Evolutionary conservation across 2,329 filamentous ascomycete species (phyloP).

Genomic region (Apiospora koreana): DNA sequence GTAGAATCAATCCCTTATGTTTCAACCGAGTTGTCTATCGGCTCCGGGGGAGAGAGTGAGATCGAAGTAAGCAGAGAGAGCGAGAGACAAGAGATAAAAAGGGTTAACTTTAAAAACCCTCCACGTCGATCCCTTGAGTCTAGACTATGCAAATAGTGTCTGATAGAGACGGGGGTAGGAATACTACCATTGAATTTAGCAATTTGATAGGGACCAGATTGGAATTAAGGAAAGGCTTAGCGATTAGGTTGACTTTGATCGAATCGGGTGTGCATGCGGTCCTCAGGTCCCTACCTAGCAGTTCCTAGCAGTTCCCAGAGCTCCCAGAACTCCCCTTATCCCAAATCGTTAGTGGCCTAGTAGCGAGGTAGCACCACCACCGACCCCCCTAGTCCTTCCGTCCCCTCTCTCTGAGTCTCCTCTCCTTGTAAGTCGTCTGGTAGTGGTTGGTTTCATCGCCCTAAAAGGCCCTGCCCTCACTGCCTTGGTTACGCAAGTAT

Average conservation of each 20-base stretch:
- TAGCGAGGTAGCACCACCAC: neutral
- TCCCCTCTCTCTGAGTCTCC: neutral
- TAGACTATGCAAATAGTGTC: neutral
- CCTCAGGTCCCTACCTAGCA: neutral
- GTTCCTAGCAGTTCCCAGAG: neutral
- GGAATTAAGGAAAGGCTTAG: neutral
- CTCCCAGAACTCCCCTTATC: neutral
- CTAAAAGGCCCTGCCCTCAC: neutral
- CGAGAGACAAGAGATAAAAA: neutral
- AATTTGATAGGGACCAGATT: neutral
- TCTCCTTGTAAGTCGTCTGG: neutral
- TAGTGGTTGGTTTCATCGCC: conserved; percentile 1
- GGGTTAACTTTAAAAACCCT: neutral
- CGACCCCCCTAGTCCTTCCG: neutral
- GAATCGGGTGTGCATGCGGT: neutral
- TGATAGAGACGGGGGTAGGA: neutral
- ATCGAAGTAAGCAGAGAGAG: neutral
- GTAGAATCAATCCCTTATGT: neutral
- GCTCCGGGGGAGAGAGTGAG: neutral
- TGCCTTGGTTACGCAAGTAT: neutral
- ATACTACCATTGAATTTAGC: neutral
- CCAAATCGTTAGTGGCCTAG: neutral
- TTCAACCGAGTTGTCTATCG: neutral
- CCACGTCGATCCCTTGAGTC: neutral
- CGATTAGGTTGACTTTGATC: neutral